Percentiles rank a stretch among this genome's conserved stretches.
phyloP scores from a whole-genome alignment of 257 asterid genomes.

The Vinca minor region DNA sequence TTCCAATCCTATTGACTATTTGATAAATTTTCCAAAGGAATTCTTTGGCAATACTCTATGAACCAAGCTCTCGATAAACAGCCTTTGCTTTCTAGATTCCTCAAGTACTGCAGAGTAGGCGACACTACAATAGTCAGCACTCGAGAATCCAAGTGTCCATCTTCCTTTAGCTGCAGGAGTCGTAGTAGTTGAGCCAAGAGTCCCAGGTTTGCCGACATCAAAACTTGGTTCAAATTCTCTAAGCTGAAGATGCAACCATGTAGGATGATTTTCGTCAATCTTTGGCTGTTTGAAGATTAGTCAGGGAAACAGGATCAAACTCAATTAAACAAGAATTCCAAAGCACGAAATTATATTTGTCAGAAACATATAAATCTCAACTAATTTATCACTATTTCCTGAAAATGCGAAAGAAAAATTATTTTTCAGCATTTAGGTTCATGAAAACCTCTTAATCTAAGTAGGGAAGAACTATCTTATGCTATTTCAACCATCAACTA shows the following conservation, averaged over 20 bases:
- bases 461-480: not conserved
- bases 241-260: conserved; percentile 19
- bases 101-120: conserved; percentile 12
- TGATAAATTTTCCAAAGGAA: not conserved
- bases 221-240: conserved; percentile 17
- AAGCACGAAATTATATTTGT: not conserved
- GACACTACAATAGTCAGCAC: conserved; percentile 5
- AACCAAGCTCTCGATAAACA: conserved; percentile 11
- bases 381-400: not conserved
- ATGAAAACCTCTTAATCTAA: not conserved
- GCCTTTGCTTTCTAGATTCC: conserved; percentile 15
- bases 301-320: not conserved
- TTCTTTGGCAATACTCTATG: conserved; percentile 4
- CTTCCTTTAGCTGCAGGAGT: conserved; percentile 5
- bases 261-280: conserved; percentile 18
- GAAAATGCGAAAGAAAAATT: not conserved
- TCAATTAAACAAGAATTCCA: not conserved
- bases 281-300: conserved; percentile 10
- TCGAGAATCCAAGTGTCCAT: conserved; percentile 19
- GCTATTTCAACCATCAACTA: not conserved
- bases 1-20: not conserved
- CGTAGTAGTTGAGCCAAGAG: not conserved
- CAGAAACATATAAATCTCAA: not conserved
- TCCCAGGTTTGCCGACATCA: not conserved
- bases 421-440: not conserved